Evolutionary conservation across 2,329 filamentous ascomycete species (phyloP), one percentile per base, ranked within the genome.

Genomic region (Sporothrix phasma): DNA sequence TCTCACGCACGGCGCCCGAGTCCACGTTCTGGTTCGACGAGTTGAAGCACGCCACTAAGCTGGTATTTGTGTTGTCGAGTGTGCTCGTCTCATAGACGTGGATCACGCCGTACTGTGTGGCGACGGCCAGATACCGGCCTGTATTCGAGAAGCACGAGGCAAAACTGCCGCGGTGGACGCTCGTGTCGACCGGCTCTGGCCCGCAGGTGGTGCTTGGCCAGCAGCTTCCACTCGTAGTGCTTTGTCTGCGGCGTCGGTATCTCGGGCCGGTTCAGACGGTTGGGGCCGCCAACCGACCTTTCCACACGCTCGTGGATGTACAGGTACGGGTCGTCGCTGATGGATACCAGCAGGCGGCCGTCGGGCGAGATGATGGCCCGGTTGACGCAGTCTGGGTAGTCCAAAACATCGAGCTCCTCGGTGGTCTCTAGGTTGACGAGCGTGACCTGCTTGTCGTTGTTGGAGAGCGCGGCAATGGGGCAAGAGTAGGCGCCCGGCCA

Each of bases 341-440:
- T 89, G 1, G 92, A 90, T 5, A 92, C 82, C 22, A 97, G 80
- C 11, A 93, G 76, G 22, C 81, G 83, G 0, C 92, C 93, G 72
- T 97, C 89, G 0, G 93, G 94, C 6, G 93, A 97, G 61, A 99
- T 87, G n/a, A 92, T 85, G 39, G 92, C 90, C 71, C 95, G 91
- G 71, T 99, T 99, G 78, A 97, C 93, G 68, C 87, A 89, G 72
- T 93, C 89, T 5, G 89, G 88, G 68, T 96, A 88, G 3, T 84
- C 81, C 62, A 97, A 78, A 49, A 86, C 81, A 63, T 89, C 85
- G 24, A 95, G 76, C 41, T 88, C 80, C 66, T 88, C 80, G 15
- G 75, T 74, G 61, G 87, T 84, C 31, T 83, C 79, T 22, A 97
- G 78, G 58, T 87, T 88, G 72, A 95, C 90, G n/a, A 97, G 77